A percentile compares a stretch with the other conserved stretches of the same genome.
Conservation (phyloP, 2,329 filamentous ascomycete genomes). For the Elsinoe necatrix region DNA sequence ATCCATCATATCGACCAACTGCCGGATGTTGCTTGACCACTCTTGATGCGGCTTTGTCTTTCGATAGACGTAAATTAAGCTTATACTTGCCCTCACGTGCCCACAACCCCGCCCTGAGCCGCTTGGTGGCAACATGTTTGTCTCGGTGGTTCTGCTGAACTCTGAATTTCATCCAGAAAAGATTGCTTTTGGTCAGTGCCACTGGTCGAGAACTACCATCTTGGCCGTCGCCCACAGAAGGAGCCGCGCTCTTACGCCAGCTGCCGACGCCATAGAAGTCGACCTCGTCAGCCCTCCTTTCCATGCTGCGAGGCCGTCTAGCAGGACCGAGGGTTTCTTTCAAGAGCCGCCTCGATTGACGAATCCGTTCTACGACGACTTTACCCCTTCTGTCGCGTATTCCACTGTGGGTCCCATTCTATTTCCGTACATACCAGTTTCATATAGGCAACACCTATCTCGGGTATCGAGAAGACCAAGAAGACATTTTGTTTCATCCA, state of each 20-base stretch:
- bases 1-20: neutral
- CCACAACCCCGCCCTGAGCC: neutral
- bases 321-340: neutral
- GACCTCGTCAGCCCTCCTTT: neutral
- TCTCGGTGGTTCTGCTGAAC: neutral
- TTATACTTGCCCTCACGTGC: neutral
- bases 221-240: neutral
- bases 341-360: conserved; percentile 4
- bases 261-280: neutral
- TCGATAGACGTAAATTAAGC: neutral
- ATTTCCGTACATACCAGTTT: neutral
- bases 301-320: neutral
- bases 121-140: neutral
- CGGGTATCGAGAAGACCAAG: neutral
- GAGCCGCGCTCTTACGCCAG: neutral
- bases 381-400: neutral
- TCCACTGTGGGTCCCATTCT: neutral
- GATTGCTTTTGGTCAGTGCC: neutral
- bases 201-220: neutral
- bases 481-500: neutral
- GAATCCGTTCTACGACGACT: neutral
- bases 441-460: neutral
- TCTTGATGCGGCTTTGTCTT: neutral
- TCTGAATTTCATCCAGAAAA: neutral
- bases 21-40: neutral